Base-by-base conservation (phyloP, 2,329 filamentous ascomycete species). In the Zarea fungicola region DNA sequence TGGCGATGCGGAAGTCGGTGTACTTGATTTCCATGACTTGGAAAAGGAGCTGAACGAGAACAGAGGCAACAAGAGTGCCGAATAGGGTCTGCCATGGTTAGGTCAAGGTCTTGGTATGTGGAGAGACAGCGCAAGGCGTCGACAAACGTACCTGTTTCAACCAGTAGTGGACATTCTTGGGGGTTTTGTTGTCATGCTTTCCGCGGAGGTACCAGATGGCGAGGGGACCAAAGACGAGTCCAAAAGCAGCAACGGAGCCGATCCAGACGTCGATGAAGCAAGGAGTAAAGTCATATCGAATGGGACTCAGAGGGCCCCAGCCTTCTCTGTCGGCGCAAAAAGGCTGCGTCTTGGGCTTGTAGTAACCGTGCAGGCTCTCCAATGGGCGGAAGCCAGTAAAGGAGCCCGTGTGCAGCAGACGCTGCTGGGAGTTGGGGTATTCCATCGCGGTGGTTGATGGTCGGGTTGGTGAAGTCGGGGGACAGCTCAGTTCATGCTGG, bases 211-310 rank as follows among this genome's bases (percentile, higher is more conserved):
- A 88, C 81, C 85, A 92, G 35, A 95, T 71, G 25, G 92, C 89
- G 39, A 83, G 76, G 7, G 83, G 76, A 50, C 93, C 93, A 54
- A 85, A 77, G 21, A 96, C 48, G 21, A 96, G 74, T 14, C 92
- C 91, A 71, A 85, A 95, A 13, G 76, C 76, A 8, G 89, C 88
- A 23, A 96, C 87, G 2, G 77, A 71, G 28, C 87, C 81, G 51
- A 97, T 81, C 81, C 89, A 91, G 19, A 95, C 81, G 65, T 99
- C 95, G 60, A 97, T 83, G 64, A 99, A 99, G 73, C 93, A 99
- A 34, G 93, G 92, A 14, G 93, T 97, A 61, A 99, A 90, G 71
- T 99, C 93, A 68, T 89, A 96, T 65, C 92, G 80, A 57, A 83
- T 76, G 29, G 84, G 83, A 68, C 90, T 96, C 64, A 99, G 65